Percentiles rank a stretch among this genome's conserved stretches.
Conservation (phyloP, 805 yeast species). For the Teunomyces gatunensis region DNA sequence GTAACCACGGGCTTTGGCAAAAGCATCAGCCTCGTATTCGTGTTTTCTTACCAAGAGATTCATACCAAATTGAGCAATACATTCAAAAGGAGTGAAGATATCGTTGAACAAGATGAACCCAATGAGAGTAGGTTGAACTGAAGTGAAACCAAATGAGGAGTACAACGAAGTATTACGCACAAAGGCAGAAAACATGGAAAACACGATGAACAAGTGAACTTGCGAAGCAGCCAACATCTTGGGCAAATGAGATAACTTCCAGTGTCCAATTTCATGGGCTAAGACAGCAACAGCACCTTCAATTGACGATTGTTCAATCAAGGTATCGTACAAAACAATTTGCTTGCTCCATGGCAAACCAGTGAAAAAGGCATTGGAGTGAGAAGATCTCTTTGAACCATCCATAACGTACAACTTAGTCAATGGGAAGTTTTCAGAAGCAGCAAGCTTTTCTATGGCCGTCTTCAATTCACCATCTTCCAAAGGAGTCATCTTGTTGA, state of each 20-base stretch:
- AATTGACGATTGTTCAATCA: constrained; percentile 73
- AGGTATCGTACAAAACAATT: constrained; percentile 89
- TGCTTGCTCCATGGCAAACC: constrained; percentile 98
- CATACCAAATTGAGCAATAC: constrained; percentile 61
- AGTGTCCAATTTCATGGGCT: constrained; percentile 99
- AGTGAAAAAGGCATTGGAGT: constrained; percentile 93
- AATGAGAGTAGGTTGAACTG: constrained; percentile 66
- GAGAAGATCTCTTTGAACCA: constrained; percentile 95
- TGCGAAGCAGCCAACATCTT: constrained; percentile 67
- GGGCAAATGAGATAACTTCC: constrained; percentile 89
- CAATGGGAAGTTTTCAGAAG: constrained; percentile 77
- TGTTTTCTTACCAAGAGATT: constrained; percentile 76
- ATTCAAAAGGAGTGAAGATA: constrained; percentile 73
- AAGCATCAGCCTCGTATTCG: constrained; percentile 92
- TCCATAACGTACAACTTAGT: constrained; percentile 84
- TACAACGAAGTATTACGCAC: constrained; percentile 77
- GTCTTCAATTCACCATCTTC: constrained; percentile 85
- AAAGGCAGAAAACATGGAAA: constrained; percentile 75
- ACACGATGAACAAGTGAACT: constrained; percentile 59
- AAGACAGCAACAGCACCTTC: constrained; percentile 88
- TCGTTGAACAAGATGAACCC: constrained; percentile 82
- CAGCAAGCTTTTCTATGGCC: constrained; percentile 78
- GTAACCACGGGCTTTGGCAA: constrained; percentile 74
- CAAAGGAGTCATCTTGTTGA: constrained; percentile 87
- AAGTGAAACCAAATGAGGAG: constrained; percentile 70